Evolutionary conservation across 2,329 filamentous ascomycete species (phyloP), one percentile per base, ranked within the genome.

Genomic region (Lasiodiplodia gonubiensis): DNA sequence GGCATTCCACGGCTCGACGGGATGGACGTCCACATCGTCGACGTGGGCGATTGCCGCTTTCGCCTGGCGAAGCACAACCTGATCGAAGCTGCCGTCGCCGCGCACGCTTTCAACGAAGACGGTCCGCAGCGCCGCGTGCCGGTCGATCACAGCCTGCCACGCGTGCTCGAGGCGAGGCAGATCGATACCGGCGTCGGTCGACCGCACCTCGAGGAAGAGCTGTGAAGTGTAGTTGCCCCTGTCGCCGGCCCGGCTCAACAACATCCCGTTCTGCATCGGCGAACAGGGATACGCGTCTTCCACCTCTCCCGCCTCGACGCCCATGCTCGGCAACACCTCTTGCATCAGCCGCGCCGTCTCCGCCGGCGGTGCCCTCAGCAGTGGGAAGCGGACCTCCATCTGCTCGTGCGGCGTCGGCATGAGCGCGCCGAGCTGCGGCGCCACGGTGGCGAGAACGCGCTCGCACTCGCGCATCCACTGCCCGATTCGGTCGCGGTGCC

Each of bases 381-480:
- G 23, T 8, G 61, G 61, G 11, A 65, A 65, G 16, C 39, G 18
- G 4, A 5, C 4, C 1, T 18, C 16, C n/a, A n/a, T n/a, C 4
- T 42, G 39, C 1, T 30, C 10, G 2, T 8, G 35, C 21, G 4
- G 21, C 21, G n/a, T 27, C 21, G 3, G 33, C 21, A 23, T n/a
- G n/a, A n/a, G 2, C 0, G n/a, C n/a, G 5, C 16, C 6, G 8
- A 65, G 23, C 35, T 42, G 75, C 67, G 69, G 69, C 64, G 74
- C 79, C 75, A 70, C 74, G 7, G 69, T 60, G 1, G 70, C 70
- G 3, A 84, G 74, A 0, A 76, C 73, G 3, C 74, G 54, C 21
- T 75, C 72, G 63, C 79, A 84, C 39, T 73, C 70, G 0, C 73
- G 72, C 3, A 85, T 76, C 84, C 83, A 85, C 18, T 72, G 46